Evolutionary conservation across 495 filamentous ascomycete species (phyloP), one percentile per base, ranked within the genome.

Genomic region (Hamigera avellanea): DNA sequence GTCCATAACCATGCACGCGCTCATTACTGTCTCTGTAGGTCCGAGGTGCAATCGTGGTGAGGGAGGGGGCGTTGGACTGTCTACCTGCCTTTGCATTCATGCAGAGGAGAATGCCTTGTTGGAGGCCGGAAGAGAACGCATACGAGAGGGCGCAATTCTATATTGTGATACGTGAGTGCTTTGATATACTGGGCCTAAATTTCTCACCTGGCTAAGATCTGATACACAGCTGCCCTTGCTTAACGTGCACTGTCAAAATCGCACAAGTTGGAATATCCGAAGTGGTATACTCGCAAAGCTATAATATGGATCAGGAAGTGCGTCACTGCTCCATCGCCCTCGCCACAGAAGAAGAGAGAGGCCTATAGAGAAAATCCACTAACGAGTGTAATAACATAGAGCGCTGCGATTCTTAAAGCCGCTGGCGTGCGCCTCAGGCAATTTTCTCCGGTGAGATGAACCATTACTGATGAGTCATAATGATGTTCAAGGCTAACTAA

Each of bases 191-290:
- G 10, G 21, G 14, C 39, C 15, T 26, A 7, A 1, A 8, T 45
- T 19, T 15, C 36, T 9, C n/a, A 18, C 16, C 14, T 8, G n/a
- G 26, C 16, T 38, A 16, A 33, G 27, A 12, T 26, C n/a, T 35
- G 14, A 15, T 2, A 35, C 21, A 17, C 40, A 78, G 74, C 13
- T 96, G 91, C 49, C 91, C 91, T 9, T 98, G 91, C 48, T 68
- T 96, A 65, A 98, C 91, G n/a, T 98, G 91, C 55, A 89, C 83
- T 44, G 88, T 96, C 61, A 98, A 98, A 57, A 95, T 98, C 49
- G 78, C 82, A 6, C 91, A 98, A 59, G 86, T 95, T 16, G 91
- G 91, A 0, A 93, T 98, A 19, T 76, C 69, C 15, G 91, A 98
- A 64, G 91, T 98, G 17, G 91, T 98, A 18, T 98, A 93, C 53